Evolutionary conservation across 306 rosid species (phyloP).

Genomic region (Fagus sylvatica): DNA sequence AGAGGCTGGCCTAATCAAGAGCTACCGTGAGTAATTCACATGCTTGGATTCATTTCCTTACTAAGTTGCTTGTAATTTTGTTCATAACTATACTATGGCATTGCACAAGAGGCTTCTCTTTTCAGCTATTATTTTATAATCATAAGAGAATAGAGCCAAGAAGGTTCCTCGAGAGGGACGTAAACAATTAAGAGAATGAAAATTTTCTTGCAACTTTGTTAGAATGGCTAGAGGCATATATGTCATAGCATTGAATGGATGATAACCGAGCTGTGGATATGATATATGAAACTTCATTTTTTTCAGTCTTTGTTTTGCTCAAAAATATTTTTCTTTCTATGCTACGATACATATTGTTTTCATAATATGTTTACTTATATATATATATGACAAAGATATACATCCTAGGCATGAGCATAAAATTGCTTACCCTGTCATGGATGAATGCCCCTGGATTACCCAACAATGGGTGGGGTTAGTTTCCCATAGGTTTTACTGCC

Average conservation of each 20-base stretch:
- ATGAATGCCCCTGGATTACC: no score
- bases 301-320: neutral
- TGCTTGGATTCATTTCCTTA: conserved; percentile 4
- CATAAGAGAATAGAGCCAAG: neutral
- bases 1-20: conserved; percentile 93
- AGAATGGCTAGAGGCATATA: neutral
- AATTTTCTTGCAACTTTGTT: neutral
- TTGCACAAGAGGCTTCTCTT: conserved; percentile 12
- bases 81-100: neutral
- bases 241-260: neutral
- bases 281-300: neutral
- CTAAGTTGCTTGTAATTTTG: neutral
- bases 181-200: neutral
- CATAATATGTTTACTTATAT: no score
- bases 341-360: no score
- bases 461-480: no score
- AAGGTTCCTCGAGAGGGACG: neutral
- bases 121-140: neutral
- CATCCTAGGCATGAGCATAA: no score
- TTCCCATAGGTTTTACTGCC: no score
- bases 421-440: no score
- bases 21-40: conserved; percentile 61
- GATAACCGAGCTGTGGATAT: neutral
- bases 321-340: neutral
- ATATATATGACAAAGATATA: no score